A percentile compares a stretch with the other conserved stretches of the same genome.
Conservation (phyloP, 2,329 filamentous ascomycete genomes). For the Fusarium ramigenum region DNA sequence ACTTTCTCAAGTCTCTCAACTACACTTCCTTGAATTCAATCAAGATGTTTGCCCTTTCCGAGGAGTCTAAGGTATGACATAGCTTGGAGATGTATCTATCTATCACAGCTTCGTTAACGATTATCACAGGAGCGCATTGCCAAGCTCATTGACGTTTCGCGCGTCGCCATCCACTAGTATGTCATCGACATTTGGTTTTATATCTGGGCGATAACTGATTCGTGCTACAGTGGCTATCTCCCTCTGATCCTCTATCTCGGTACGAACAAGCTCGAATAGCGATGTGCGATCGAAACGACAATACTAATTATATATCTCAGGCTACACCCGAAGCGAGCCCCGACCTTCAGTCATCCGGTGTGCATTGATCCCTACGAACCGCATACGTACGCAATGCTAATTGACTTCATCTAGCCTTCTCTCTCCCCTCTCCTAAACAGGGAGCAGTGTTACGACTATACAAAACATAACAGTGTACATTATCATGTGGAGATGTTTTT, state of each 20-base stretch:
- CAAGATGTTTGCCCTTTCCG: conserved; percentile 78
- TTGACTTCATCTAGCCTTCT: conserved; percentile 59
- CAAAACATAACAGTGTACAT: conserved; percentile 38
- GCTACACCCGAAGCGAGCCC: conserved; percentile 94
- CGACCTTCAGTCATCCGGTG: conserved; percentile 76
- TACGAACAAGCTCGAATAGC: conserved; percentile 55
- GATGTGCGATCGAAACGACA: conserved; percentile 7
- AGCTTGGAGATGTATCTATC: not conserved
- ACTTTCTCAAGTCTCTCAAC: conserved; percentile 1
- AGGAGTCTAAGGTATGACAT: conserved; percentile 88
- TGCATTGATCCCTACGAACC: conserved; percentile 19
- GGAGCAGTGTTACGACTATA: conserved; percentile 11
- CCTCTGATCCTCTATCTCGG: conserved; percentile 97
- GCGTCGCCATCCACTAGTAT: conserved; percentile 95
- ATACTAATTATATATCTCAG: conserved; percentile 56
- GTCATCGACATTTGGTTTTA: conserved; percentile 45
- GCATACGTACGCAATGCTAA: conserved; percentile 31
- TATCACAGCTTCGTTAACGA: conserved; percentile 20
- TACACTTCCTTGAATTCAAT: not conserved
- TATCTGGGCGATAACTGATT: conserved; percentile 48
- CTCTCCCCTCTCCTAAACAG: conserved; percentile 68
- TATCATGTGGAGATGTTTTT: conserved; percentile 29
- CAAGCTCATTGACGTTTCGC: conserved; percentile 93
- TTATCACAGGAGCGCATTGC: conserved; percentile 87
- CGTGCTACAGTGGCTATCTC: conserved; percentile 80